Evolutionary conservation across 2,329 filamentous ascomycete genomes (phyloP), one percentile per base, ranked within the genome.

Genomic region (Sporothrix variecibatus): DNA sequence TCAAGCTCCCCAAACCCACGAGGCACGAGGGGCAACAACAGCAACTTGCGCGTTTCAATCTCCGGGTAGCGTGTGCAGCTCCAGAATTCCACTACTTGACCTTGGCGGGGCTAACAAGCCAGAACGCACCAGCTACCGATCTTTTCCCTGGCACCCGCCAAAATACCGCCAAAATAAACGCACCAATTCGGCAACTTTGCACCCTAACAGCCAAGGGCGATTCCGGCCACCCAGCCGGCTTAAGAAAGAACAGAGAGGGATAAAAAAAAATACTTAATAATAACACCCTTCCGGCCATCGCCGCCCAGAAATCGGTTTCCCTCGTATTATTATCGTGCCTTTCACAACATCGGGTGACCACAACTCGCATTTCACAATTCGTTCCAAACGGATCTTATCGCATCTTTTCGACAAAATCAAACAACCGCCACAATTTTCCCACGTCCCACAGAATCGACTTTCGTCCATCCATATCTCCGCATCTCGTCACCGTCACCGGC

Each of bases 251-350:
- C 53, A 65, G 12, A 70, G 31, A 40, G 71, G 34, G 73, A 46
- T 51, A 56, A 58, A 53, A 75, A 72, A 77, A 75, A 71, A 73
- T 76, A 74, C 76, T 72, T 75, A 76, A 76, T 75, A 74, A 73
- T 74, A 73, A 67, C 73, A 74, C 64, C 67, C 60, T 51, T 58
- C 72, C 75, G 75, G 60, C 73, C 73, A 62, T 70, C 69, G 72
- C 75, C 73, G 75, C 68, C 72, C 23, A 26, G 71, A 72, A 72
- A 49, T 26, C 69, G 72, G 49, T 65, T 71, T 71, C 43, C 28
- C 40, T 74, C 64, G 67, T 40, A 58, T 70, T 72, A 72, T 76
- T 72, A 71, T 72, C 64, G 72, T 65, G 53, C 64, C 31, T 74
- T 67, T 26, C 46, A 2, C 12, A 31, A 4, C 43, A 68, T 69